Evolutionary conservation across 208 protist genomes (phyloP).

Genomic region (Trypanosoma platydactyli): DNA sequence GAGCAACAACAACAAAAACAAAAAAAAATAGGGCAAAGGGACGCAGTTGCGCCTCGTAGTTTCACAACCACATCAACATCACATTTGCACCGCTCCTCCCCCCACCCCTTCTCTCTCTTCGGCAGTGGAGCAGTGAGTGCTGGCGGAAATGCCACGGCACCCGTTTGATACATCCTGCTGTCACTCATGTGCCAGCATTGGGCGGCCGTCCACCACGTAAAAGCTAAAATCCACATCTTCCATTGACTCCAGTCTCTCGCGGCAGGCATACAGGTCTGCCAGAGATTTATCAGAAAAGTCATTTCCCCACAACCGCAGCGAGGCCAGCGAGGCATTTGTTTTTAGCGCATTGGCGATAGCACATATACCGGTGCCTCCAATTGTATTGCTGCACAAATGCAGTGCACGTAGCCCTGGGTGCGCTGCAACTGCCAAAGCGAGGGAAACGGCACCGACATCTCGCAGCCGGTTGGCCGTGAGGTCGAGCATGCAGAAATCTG

Average conservation of each 20-base stretch:
- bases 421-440: conserved; percentile 38
- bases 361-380: conserved; percentile 56
- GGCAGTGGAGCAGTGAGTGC: not conserved
- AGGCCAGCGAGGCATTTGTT: conserved; percentile 35
- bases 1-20: no score
- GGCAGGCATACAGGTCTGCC: conserved; percentile 37
- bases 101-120: not conserved
- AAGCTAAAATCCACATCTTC: conserved; percentile 58
- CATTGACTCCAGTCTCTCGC: conserved; percentile 45
- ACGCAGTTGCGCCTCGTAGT: no score
- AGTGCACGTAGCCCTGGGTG: conserved; percentile 50
- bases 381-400: conserved; percentile 47
- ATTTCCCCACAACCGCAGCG: conserved; percentile 77
- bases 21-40: no score
- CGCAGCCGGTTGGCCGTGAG: conserved; percentile 63
- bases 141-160: not conserved
- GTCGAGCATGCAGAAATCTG: conserved; percentile 61
- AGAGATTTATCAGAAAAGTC: conserved; percentile 46
- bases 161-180: no score
- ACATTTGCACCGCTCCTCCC: not conserved
- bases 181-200: conserved; percentile 26
- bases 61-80: no score
- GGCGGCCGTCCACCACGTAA: conserved; percentile 39
- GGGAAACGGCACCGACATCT: conserved; percentile 46
- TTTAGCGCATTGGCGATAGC: conserved; percentile 37